Percentiles rank a stretch among this genome's conserved stretches.
phyloP scores from a whole-genome alignment of 352 stramenopile genomes.

The Thalassiosira exigua region DNA sequence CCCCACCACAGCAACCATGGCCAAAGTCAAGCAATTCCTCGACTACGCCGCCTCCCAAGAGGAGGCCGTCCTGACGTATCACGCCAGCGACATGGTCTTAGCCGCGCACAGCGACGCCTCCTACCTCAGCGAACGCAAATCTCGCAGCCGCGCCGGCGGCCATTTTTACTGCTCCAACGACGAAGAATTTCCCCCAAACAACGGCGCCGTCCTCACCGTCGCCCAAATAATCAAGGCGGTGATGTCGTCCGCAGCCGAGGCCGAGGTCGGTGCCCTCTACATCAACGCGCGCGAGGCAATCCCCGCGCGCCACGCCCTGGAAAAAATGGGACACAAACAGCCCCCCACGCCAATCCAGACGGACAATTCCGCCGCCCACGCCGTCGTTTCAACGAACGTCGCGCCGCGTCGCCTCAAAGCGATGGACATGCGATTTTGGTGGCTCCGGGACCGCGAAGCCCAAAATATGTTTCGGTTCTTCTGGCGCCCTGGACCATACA shows the following conservation, averaged over 20 bases:
- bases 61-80: constrained; percentile 26
- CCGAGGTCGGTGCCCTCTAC: constrained; percentile 48
- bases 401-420: constrained; percentile 20
- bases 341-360: constrained; percentile 35
- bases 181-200: too few species aligned
- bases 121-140: constrained; percentile 34
- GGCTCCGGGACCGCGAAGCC: neutral
- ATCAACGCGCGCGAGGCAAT: constrained; percentile 41
- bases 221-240: too few species aligned
- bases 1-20: constrained; percentile 4
- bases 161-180: constrained; percentile 22
- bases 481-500: constrained; percentile 30
- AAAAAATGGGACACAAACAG: constrained; percentile 48
- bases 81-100: constrained; percentile 29
- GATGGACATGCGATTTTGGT: too few species aligned
- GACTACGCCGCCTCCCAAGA: constrained; percentile 40
- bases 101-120: constrained; percentile 42
- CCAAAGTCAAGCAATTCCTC: constrained; percentile 11
- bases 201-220: too few species aligned
- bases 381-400: constrained; percentile 12
- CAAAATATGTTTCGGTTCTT: constrained; percentile 42
- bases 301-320: constrained; percentile 29
- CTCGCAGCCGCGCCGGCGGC: constrained; percentile 29
- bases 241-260: constrained; percentile 49
- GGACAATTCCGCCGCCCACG: constrained; percentile 55